Percentiles rank a stretch among this genome's conserved stretches.
phyloP scores from a whole-genome alignment of 495 filamentous ascomycete genomes.

The Penicillium canescens region DNA sequence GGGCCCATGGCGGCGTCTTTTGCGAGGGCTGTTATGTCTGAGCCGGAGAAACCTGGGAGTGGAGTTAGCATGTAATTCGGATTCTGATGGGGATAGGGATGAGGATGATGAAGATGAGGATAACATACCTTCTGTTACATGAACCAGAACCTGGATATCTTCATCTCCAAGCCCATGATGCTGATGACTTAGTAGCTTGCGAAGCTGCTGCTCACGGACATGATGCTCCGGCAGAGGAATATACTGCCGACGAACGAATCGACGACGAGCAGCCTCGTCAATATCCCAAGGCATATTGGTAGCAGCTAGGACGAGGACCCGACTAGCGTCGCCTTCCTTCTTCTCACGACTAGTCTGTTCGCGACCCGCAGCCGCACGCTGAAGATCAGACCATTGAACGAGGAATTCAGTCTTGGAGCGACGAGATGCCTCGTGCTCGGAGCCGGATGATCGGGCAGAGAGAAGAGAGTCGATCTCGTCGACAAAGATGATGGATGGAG shows the following conservation, averaged over 20 bases:
- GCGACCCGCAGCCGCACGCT: constrained; percentile 86
- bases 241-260: constrained; percentile 94
- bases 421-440: constrained; percentile 90
- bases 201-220: constrained; percentile 76
- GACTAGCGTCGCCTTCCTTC: constrained; percentile 76
- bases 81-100: not conserved
- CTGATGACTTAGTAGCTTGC: constrained; percentile 78
- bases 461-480: constrained; percentile 98
- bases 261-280: constrained; percentile 87
- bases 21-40: constrained; percentile 93
- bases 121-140: constrained; percentile 78
- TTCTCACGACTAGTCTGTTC: constrained; percentile 69
- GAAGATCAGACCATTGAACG: constrained; percentile 95
- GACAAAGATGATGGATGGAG: constrained; percentile 97
- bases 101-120: not conserved
- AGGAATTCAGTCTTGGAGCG: constrained; percentile 97
- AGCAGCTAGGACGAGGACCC: constrained; percentile 91
- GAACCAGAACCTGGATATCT: constrained; percentile 77
- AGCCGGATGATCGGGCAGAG: constrained; percentile 75
- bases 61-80: not conserved
- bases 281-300: constrained; percentile 99
- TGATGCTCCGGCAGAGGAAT: constrained; percentile 88
- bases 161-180: constrained; percentile 74
- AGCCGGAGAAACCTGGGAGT: constrained; percentile 83
- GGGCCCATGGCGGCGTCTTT: constrained; percentile 99